These are phyloP conservation scores for Starmera caribaea DNA, from an alignment of 805 yeast species.

Conservation along the genomic window DNA sequence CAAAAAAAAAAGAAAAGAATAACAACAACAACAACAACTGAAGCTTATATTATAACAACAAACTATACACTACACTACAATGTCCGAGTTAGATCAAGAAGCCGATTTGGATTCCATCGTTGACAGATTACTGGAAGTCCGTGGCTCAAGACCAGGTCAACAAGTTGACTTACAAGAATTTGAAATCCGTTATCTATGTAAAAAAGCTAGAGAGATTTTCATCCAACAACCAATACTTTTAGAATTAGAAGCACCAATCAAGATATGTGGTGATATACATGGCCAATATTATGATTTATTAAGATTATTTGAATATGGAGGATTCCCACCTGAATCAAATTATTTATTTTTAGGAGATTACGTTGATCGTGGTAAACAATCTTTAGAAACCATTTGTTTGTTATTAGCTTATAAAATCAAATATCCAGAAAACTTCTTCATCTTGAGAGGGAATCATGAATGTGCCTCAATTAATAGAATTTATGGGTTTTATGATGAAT, in stretches of 20 bases:
- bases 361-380: conserved; percentile 98
- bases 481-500: conserved; percentile 97
- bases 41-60: no score
- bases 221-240: conserved; percentile 94
- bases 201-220: conserved; percentile 96
- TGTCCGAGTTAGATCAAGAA: conserved; percentile 44
- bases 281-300: conserved; percentile 96
- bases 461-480: conserved; percentile 97
- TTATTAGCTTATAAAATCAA: conserved; percentile 93
- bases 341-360: conserved; percentile 94
- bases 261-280: conserved; percentile 94
- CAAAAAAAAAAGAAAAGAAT: neutral
- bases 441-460: conserved; percentile 96
- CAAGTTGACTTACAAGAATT: conserved; percentile 90
- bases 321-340: conserved; percentile 98
- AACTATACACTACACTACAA: conserved; percentile 8
- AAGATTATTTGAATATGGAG: conserved; percentile 95
- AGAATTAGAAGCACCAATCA: conserved; percentile 96
- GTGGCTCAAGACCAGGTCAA: conserved; percentile 98
- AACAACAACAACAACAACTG: conserved; percentile 1
- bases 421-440: conserved; percentile 96
- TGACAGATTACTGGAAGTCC: conserved; percentile 91
- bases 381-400: conserved; percentile 90
- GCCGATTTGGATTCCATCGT: conserved; percentile 96
- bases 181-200: conserved; percentile 91